These are phyloP conservation scores for Glomus cerebriforme DNA, from an alignment of 192 early-diverging fungal species.

Conservation along the genomic window DNA sequence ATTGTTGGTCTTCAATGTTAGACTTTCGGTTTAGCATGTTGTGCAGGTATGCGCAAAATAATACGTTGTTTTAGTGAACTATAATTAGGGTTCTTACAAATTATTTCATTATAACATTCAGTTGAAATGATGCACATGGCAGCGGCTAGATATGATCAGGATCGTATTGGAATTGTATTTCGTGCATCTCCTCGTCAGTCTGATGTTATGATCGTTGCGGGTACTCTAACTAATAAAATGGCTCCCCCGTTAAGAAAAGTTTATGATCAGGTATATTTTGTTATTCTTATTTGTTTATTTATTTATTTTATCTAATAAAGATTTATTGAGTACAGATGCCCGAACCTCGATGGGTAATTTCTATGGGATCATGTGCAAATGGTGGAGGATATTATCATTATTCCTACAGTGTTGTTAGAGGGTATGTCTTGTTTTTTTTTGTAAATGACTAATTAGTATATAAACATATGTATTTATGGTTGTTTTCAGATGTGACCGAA, in stretches of 20 bases:
- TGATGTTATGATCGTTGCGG: constrained; percentile 99
- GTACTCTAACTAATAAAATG: constrained; percentile 99
- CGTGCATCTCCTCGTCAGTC: constrained; percentile 96
- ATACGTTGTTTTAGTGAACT: background rate
- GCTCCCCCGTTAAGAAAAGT: constrained; percentile 67
- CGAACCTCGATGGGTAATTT: constrained; percentile 97
- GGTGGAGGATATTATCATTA: constrained; percentile 99
- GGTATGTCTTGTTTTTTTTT: constrained; percentile 4
- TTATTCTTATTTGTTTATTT: background rate
- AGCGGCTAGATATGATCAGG: constrained; percentile 94
- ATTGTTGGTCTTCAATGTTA: constrained; percentile 23
- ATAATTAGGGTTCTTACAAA: background rate
- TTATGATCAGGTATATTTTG: constrained; percentile 55
- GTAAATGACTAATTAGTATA: background rate
- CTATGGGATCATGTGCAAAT: constrained; percentile 98
- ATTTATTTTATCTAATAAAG: too few species aligned
- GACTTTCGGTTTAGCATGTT: constrained; percentile 92
- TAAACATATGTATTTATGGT: background rate
- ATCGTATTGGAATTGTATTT: constrained; percentile 96
- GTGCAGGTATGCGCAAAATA: constrained; percentile 63
- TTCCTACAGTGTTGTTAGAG: constrained; percentile 92
- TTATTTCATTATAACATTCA: background rate
- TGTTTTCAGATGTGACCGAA: constrained; percentile 78
- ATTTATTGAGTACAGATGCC: constrained; percentile 68
- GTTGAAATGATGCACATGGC: constrained; percentile 99